Conservation (phyloP, 805 yeast species). For the Spathaspora hagerdaliae region DNA sequence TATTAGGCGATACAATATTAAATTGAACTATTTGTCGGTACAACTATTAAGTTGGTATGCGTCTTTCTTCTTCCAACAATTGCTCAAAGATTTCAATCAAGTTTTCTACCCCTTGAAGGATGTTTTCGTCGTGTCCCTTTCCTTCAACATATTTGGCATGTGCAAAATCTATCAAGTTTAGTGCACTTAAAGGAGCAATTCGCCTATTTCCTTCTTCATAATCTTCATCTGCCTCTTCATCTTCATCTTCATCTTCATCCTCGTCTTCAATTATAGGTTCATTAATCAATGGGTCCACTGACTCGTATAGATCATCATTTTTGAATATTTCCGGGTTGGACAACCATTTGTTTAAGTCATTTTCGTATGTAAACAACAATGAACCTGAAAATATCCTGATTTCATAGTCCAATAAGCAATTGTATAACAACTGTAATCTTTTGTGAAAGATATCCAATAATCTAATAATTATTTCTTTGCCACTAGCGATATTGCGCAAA, state of each 20-base stretch:
- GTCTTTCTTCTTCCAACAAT: conserved; percentile 9
- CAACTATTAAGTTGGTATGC: too few species aligned
- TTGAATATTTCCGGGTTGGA: conserved; percentile 8
- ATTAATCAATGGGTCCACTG: conserved; percentile 24
- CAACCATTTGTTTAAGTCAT: conserved; percentile 55
- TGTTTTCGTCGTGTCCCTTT: conserved; percentile 66
- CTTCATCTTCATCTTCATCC: conserved; percentile 18
- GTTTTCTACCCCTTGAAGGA: conserved; percentile 65
- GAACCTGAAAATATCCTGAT: conserved; percentile 69
- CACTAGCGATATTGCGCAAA: conserved; percentile 13
- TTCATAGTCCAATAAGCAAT: conserved; percentile 60
- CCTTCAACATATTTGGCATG: conserved; percentile 68
- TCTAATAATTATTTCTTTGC: conserved; percentile 18
- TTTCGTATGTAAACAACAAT: conserved; percentile 70
- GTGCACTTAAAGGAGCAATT: conserved; percentile 43
- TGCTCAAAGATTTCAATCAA: conserved; percentile 43
- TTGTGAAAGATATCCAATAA: conserved; percentile 45
- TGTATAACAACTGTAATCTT: conserved; percentile 64
- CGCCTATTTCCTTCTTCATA: conserved; percentile 25
- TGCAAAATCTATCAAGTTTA: conserved; percentile 85
- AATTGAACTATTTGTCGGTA: too few species aligned
- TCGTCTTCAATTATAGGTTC: conserved; percentile 11
- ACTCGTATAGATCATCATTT: conserved; percentile 35
- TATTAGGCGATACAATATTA: too few species aligned
- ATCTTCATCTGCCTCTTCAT: conserved; percentile 21